These are phyloP conservation scores for Elsinoe arachidis DNA, from an alignment of 2,329 filamentous ascomycete species.

Conservation along the genomic window DNA sequence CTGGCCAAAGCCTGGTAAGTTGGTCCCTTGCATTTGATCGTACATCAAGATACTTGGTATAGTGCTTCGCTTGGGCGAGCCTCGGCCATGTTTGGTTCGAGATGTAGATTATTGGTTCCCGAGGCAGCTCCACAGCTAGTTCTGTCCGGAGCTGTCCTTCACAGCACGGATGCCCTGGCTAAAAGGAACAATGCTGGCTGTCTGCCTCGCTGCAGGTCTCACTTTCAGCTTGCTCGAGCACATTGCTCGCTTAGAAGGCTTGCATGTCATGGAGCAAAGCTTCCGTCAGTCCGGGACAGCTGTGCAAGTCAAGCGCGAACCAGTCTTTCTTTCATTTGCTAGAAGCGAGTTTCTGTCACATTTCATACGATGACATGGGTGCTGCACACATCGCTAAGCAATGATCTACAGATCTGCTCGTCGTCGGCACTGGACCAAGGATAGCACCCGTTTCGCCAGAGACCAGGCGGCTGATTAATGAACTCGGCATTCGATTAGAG, in stretches of 20 bases:
- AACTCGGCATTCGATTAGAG: conserved; percentile 76
- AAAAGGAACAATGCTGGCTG: conserved; percentile 15
- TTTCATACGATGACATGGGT: not conserved
- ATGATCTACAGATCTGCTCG: conserved; percentile 62
- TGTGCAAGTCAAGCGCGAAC: not conserved
- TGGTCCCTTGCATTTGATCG: not conserved
- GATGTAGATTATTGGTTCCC: not conserved
- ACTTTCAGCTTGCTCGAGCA: not conserved
- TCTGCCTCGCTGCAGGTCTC: not conserved
- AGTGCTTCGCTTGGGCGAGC: not conserved
- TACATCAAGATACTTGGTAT: not conserved
- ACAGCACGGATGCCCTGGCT: not conserved
- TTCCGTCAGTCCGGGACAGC: not conserved
- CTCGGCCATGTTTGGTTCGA: not conserved
- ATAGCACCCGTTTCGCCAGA: conserved; percentile 69
- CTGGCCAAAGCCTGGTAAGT: conserved; percentile 81
- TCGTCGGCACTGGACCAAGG: conserved; percentile 73
- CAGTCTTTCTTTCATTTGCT: not conserved
- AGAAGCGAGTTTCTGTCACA: not conserved
- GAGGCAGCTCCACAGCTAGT: not conserved
- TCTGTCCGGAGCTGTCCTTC: not conserved
- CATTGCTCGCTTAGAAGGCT: conserved; percentile 3
- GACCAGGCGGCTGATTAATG: conserved; percentile 62
- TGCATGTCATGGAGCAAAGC: not conserved
- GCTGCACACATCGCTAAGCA: not conserved